These are phyloP conservation scores for Pyrenula aspistea DNA, from an alignment of 495 filamentous ascomycete genomes.

Conservation along the genomic window DNA sequence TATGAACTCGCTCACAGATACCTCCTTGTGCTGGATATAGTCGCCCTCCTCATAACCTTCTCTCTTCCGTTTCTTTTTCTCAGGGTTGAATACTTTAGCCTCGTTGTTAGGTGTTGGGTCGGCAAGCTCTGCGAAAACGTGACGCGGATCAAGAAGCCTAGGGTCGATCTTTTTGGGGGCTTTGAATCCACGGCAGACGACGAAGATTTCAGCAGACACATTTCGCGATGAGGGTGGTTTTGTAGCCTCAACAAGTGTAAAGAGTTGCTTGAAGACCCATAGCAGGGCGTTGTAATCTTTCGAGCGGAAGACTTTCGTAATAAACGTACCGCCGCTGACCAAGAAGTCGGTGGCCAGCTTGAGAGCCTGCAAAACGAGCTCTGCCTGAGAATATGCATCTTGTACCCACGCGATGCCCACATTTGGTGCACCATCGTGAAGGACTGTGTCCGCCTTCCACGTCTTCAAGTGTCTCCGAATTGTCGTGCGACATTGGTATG, in stretches of 20 bases:
- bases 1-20: constrained; percentile 81
- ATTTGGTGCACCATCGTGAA: constrained; percentile 96
- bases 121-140: constrained; percentile 90
- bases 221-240: constrained; percentile 94
- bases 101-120: constrained; percentile 89
- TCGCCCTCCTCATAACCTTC: constrained; percentile 97
- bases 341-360: constrained; percentile 93
- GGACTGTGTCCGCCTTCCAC: constrained; percentile 94
- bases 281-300: constrained; percentile 93
- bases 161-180: constrained; percentile 89
- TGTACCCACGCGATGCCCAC: constrained; percentile 97
- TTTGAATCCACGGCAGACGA: constrained; percentile 88
- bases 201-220: constrained; percentile 96
- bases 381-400: constrained; percentile 95
- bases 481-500: constrained; percentile 89
- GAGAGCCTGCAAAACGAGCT: constrained; percentile 82
- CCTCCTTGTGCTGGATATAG: constrained; percentile 83
- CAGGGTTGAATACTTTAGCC: constrained; percentile 94
- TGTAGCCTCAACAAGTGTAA: constrained; percentile 87
- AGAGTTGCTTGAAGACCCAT: constrained; percentile 97
- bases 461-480: constrained; percentile 85
- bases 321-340: constrained; percentile 79
- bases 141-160: constrained; percentile 76
- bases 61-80: constrained; percentile 91
- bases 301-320: constrained; percentile 96